Evolutionary conservation across 352 stramenopile genomes (phyloP).

Genomic region (Phytopythium sindhum): DNA sequence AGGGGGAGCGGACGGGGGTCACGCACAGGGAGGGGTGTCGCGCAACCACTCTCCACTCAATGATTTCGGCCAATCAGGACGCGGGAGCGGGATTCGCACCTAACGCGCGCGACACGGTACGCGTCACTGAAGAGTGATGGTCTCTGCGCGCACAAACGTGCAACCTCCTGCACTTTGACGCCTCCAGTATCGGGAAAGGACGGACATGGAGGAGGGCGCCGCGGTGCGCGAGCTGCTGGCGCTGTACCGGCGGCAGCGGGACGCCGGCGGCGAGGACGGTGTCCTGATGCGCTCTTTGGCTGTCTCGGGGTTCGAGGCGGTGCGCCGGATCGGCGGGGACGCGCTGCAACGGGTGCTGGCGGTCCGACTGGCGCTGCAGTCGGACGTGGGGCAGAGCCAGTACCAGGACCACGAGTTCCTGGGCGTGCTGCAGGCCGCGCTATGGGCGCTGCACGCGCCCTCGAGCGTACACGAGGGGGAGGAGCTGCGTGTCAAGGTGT

Average conservation of each 20-base stretch:
- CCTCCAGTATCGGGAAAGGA: background rate
- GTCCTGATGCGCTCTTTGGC: background rate
- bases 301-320: slow-evolving; percentile 13
- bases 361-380: slow-evolving; percentile 16
- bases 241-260: slow-evolving; percentile 15
- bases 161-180: background rate
- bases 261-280: slow-evolving; percentile 1
- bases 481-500: slow-evolving; percentile 19
- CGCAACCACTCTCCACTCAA: background rate
- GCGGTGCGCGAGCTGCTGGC: slow-evolving; percentile 24
- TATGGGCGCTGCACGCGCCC: slow-evolving; percentile 31
- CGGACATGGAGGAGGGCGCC: background rate
- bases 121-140: background rate
- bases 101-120: too few relatives aligned
- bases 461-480: slow-evolving; percentile 14
- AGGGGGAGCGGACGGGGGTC: background rate
- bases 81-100: too few relatives aligned
- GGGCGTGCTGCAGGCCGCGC: slow-evolving; percentile 25
- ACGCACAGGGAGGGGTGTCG: background rate
- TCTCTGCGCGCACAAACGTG: background rate
- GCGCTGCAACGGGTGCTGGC: slow-evolving; percentile 21
- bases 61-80: background rate
- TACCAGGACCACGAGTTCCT: slow-evolving; percentile 31
- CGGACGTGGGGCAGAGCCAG: slow-evolving; percentile 21
- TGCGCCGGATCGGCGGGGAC: slow-evolving; percentile 16